Evolutionary conservation across 2,329 filamentous ascomycete genomes (phyloP).

Genomic region (Aspergillus fumigatiaffinis): DNA sequence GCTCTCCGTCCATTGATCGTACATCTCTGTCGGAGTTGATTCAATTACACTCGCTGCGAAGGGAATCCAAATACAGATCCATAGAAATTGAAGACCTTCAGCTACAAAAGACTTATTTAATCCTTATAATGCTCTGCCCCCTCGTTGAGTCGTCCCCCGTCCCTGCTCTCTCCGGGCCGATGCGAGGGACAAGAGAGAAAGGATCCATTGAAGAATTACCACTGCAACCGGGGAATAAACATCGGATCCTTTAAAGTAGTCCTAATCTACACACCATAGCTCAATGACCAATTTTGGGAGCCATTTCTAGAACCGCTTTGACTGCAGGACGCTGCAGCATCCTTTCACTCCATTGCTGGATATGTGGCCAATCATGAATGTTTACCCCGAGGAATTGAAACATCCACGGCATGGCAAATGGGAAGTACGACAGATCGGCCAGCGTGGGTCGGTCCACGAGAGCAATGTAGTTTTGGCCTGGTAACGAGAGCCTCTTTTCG

Average conservation of each 20-base stretch:
- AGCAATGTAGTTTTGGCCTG: conserved; percentile 3
- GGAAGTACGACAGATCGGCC: conserved; percentile 5
- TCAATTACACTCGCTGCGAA: too few species aligned
- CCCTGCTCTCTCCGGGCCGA: too few species aligned
- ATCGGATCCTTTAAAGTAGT: too few species aligned
- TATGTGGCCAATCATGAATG: conserved; percentile 5
- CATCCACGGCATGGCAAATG: conserved; percentile 8
- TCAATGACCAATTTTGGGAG: neutral
- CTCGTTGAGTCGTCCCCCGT: too few species aligned
- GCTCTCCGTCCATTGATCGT: neutral
- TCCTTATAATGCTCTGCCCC: too few species aligned
- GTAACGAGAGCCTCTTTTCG: neutral
- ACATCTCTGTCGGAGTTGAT: too few species aligned
- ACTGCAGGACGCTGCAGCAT: conserved; percentile 1
- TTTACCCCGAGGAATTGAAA: conserved; percentile 1
- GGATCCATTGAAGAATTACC: too few species aligned
- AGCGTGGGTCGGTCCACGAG: conserved; percentile 3
- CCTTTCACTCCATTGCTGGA: neutral
- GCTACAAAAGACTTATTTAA: too few species aligned
- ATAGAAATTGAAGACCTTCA: too few species aligned
- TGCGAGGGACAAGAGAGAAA: too few species aligned
- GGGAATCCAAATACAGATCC: too few species aligned
- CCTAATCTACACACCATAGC: neutral
- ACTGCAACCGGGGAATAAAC: too few species aligned
- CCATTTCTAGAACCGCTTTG: neutral